Evolutionary conservation across 2,329 filamentous ascomycete genomes (phyloP), one percentile per base, ranked within the genome.

Genomic region (Calycina herbarum): DNA sequence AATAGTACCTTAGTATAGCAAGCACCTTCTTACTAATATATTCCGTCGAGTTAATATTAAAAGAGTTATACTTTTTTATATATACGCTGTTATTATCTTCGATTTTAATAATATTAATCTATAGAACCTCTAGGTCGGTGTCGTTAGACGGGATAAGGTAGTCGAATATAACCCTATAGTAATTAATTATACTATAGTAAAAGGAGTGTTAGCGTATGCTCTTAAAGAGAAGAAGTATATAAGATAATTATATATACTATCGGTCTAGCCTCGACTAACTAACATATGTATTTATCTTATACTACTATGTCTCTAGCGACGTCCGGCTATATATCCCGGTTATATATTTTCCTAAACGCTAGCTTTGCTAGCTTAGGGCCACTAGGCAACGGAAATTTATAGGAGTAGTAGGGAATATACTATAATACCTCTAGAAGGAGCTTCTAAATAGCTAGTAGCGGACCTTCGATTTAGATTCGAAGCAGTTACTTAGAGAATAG

Each of bases 121-220:
- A n/a, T n/a, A n/a, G n/a, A n/a, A n/a, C n/a, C n/a, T n/a, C n/a
- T n/a, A n/a, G n/a, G n/a, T n/a, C n/a, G n/a, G n/a, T n/a, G n/a
- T n/a, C n/a, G n/a, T n/a, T n/a, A n/a, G n/a, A n/a, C n/a, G n/a
- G n/a, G n/a, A n/a, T n/a, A n/a, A n/a, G n/a, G n/a, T n/a, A n/a
- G n/a, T n/a, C n/a, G n/a, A n/a, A n/a, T n/a, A n/a, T n/a, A n/a
- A n/a, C n/a, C n/a, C n/a, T n/a, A n/a, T 56, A 56, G 48, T 79
- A 79, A 70, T 80, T 72, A 64, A 77, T 76, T 17, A 68, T 61
- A 56, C 69, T 73, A 64, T 3, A 29, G 6, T 27, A 63, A 24
- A 62, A 57, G 24, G 17, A 15, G 24, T 31, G 24, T 64, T 20
- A 66, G 38, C 33, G 31, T 64, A 5, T 3, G 51, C 1, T 48